These are phyloP conservation scores for Pythium chondricola DNA, from an alignment of 352 stramenopile species.

Conservation along the genomic window DNA sequence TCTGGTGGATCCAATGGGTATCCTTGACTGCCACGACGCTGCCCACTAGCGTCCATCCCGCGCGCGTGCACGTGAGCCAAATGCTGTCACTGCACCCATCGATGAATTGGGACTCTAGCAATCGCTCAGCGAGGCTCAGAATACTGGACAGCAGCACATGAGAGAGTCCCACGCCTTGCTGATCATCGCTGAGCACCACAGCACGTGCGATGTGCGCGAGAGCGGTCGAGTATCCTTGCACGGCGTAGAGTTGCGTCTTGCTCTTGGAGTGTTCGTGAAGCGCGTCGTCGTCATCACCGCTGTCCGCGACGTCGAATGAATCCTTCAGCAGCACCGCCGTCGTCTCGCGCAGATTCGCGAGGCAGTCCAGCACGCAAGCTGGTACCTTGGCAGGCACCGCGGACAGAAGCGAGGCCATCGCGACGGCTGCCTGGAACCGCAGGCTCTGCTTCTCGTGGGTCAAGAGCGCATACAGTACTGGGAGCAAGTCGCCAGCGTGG, in stretches of 20 bases:
- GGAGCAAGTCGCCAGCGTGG: slow-evolving; percentile 14
- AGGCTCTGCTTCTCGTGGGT: slow-evolving; percentile 39
- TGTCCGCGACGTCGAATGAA: slow-evolving; percentile 4
- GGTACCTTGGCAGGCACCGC: slow-evolving; percentile 29
- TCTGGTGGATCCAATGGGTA: slow-evolving; percentile 48
- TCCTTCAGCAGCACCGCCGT: slow-evolving; percentile 21
- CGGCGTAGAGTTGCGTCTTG: slow-evolving; percentile 64
- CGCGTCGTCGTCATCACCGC: slow-evolving; percentile 13
- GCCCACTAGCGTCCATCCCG: slow-evolving; percentile 72
- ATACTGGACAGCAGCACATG: slow-evolving; percentile 54
- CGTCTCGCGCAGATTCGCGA: slow-evolving; percentile 18
- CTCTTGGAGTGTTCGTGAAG: slow-evolving; percentile 20
- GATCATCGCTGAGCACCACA: slow-evolving; percentile 10
- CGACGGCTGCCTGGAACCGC: slow-evolving; percentile 29
- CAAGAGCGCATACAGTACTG: slow-evolving; percentile 19
- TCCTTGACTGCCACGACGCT: slow-evolving; percentile 65
- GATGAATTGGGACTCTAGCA: slow-evolving; percentile 77
- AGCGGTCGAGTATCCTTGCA: slow-evolving; percentile 64
- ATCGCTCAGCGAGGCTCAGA: slow-evolving; percentile 55
- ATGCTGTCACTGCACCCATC: slow-evolving; percentile 73
- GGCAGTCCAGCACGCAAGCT: slow-evolving; percentile 17
- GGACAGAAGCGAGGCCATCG: slow-evolving; percentile 24
- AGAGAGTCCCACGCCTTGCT: slow-evolving; percentile 23
- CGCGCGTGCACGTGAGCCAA: slow-evolving; percentile 83
- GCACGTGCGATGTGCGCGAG: slow-evolving; percentile 35